Conservation (phyloP, 148 eudicot genomes). For the Simmondsia chinensis region DNA sequence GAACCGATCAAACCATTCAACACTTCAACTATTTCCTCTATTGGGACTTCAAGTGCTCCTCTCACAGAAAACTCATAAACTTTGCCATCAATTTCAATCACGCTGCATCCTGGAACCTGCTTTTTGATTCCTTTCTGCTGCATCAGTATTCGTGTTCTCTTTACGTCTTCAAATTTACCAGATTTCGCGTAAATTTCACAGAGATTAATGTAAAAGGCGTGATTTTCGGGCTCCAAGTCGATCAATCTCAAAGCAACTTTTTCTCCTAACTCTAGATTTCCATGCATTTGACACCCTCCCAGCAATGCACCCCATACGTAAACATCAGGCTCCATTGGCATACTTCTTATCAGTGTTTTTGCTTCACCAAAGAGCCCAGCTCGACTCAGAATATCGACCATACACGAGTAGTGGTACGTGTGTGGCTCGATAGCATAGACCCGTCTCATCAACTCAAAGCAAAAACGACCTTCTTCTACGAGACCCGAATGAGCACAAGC, state of each 20-base stretch:
- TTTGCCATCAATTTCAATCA: constrained; percentile 53
- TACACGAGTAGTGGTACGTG: constrained; percentile 62
- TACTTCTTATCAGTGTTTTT: constrained; percentile 36
- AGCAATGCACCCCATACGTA: constrained; percentile 79
- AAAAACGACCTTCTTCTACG: constrained; percentile 43
- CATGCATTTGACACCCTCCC: constrained; percentile 72
- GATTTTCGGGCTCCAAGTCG: constrained; percentile 47
- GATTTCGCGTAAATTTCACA: constrained; percentile 58
- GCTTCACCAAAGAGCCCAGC: constrained; percentile 67
- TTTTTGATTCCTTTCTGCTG: constrained; percentile 44
- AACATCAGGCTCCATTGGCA: constrained; percentile 65
- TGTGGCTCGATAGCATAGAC: constrained; percentile 46
- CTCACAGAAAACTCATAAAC: constrained; percentile 61
- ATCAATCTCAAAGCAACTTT: constrained; percentile 49
- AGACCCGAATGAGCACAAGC: constrained; percentile 84
- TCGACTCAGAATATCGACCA: constrained; percentile 68
- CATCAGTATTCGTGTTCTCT: constrained; percentile 53
- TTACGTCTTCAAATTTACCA: constrained; percentile 46
- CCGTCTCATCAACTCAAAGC: constrained; percentile 46
- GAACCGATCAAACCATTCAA: no score
- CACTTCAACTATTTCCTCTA: constrained; percentile 30
- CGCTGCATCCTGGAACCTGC: constrained; percentile 45
- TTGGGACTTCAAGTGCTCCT: constrained; percentile 38
- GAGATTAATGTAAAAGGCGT: constrained; percentile 55
- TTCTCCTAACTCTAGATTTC: constrained; percentile 56